Evolutionary conservation across 257 asterid genomes (phyloP), one percentile per base, ranked within the genome.

Genomic region (Handroanthus guayacan): DNA sequence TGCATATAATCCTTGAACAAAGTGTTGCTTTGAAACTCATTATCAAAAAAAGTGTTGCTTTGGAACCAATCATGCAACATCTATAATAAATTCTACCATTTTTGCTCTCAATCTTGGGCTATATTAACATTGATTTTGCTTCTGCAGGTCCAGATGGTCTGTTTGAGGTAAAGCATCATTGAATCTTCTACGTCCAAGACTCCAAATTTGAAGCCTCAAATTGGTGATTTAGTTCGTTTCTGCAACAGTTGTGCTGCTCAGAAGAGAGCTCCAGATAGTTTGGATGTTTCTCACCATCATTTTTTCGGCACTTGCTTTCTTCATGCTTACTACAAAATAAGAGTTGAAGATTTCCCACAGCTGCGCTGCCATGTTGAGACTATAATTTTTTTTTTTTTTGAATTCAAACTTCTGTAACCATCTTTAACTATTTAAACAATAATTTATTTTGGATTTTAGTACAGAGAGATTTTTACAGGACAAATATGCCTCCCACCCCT

Each of bases 81-180:
- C 14, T 8, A 4, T 52, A 37, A 31, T 31, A 31, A 13, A 41
- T 2, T 41, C 45, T 4, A 1, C 8, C 45, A 5, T 8, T 41
- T 8, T 41, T 8, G 5, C 45, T 41, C 45, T 37, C 16, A 47
- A 25, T 25, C 1, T 25, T 25, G 31, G 55, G 36, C 39, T 25
- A 4, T 63, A 14, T 60, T 75, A 20, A 60, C 73, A 12, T 31
- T 62, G 38, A 61, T 58, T 72, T 41, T 37, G 55, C 67, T 60
- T 57, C 16, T 85, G 82, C 88, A 90, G 96, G 97, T 82, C 96
- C 96, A n/a, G 96, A 90, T 86, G 97, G 96, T 38, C 90, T 92
- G 47, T 92, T 92, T 63, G 97, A 92, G 89, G 20, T 3, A 34
- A 90, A 89, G 87, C 81, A 77, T 51, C 87, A 83, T 65, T 83